phyloP scores from a whole-genome alignment of 352 stramenopile genomes.

The Globisporangium solare region DNA sequence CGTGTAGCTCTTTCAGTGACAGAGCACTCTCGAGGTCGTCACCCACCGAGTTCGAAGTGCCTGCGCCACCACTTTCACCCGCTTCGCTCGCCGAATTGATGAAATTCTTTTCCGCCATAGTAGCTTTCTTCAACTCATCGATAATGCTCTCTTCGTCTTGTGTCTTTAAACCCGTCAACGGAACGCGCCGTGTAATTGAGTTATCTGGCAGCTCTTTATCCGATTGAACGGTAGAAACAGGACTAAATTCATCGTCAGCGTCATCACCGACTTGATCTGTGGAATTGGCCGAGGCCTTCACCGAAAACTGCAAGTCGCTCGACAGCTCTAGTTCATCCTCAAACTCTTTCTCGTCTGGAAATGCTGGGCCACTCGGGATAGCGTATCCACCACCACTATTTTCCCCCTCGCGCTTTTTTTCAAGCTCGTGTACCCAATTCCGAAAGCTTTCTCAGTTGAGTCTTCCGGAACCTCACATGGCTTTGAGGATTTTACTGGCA shows the following conservation, averaged over 20 bases:
- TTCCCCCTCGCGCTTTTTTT: constrained; percentile 20
- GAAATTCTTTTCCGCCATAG: constrained; percentile 28
- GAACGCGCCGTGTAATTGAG: constrained; percentile 20
- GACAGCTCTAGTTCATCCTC: constrained; percentile 31
- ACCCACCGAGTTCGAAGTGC: background rate
- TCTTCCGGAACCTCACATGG: constrained; percentile 11
- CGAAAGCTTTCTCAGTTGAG: constrained; percentile 31
- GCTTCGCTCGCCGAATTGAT: background rate
- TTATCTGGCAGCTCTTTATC: background rate
- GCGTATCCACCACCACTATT: constrained; percentile 21
- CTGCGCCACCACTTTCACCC: background rate
- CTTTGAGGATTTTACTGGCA: constrained; percentile 19
- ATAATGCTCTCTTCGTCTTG: constrained; percentile 38
- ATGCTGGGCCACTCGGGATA: constrained; percentile 28
- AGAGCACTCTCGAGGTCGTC: constrained; percentile 20
- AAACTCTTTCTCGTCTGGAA: constrained; percentile 49
- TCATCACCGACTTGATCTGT: constrained; percentile 4
- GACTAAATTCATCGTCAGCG: constrained; percentile 39
- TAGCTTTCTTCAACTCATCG: constrained; percentile 37
- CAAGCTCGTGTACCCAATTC: constrained; percentile 58
- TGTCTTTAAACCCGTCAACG: constrained; percentile 18
- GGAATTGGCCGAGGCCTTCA: constrained; percentile 7
- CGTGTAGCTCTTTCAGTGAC: constrained; percentile 64
- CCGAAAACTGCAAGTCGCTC: constrained; percentile 33
- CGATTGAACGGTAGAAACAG: background rate